These are phyloP conservation scores for Blastocystis sp. DNA, from an alignment of 352 stramenopile species.

Conservation along the genomic window DNA sequence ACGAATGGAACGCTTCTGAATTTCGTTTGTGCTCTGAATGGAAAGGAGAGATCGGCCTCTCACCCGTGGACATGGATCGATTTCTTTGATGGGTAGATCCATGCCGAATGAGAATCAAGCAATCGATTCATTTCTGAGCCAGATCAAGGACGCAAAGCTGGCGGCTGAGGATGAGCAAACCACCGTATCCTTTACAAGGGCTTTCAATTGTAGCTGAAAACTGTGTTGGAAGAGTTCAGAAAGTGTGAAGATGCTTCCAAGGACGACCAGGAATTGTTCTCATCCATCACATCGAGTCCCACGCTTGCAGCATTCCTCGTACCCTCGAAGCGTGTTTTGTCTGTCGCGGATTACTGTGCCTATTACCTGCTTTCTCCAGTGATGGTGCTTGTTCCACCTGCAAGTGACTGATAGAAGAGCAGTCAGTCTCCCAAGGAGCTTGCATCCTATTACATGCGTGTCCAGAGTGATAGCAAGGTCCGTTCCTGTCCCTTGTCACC, in stretches of 20 bases:
- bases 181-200: background rate
- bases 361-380: slow-evolving; percentile 29
- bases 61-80: too few species aligned
- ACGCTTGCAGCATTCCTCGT: background rate
- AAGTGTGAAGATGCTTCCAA: background rate
- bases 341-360: background rate
- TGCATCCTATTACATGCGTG: slow-evolving; percentile 30
- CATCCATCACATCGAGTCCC: background rate
- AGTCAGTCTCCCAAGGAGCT: background rate
- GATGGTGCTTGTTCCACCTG: background rate
- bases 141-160: too few species aligned
- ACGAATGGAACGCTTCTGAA: too few species aligned
- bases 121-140: too few species aligned
- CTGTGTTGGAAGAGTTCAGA: background rate
- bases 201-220: background rate
- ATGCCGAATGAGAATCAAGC: too few species aligned
- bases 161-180: too few species aligned
- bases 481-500: background rate
- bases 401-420: background rate
- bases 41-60: too few species aligned
- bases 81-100: too few species aligned
- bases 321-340: background rate
- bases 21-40: too few species aligned
- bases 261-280: background rate
- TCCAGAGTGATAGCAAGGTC: slow-evolving; percentile 5